A percentile compares a stretch with the other conserved stretches of the same genome.
Evolutionary conservation across 306 rosid genomes (phyloP).

Genomic region (Castanopsis chinensis): DNA sequence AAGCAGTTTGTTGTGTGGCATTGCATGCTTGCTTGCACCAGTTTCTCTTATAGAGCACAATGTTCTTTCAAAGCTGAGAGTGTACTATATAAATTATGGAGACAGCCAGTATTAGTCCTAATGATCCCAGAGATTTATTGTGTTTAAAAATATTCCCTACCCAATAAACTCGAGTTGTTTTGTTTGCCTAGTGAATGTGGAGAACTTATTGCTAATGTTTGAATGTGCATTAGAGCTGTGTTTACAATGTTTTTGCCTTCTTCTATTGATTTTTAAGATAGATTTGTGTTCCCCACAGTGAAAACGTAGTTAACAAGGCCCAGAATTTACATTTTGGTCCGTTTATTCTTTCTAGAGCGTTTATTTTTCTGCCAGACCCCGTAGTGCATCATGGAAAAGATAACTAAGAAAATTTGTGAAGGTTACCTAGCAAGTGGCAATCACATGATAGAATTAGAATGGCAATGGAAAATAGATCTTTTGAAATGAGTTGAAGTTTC

Average conservation of each 20-base stretch:
- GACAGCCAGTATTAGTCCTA: background rate
- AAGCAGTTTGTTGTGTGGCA: slow-evolving; percentile 18
- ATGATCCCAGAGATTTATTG: background rate
- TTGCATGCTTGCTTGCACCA: slow-evolving; percentile 15
- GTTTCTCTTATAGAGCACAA: slow-evolving; percentile 20
- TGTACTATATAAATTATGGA: slow-evolving; percentile 17
- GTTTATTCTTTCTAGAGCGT: background rate
- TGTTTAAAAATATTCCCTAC: background rate
- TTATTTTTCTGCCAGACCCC: background rate
- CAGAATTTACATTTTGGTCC: background rate
- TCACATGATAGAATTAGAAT: background rate
- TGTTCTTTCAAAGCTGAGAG: slow-evolving; percentile 12
- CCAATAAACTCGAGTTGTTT: slow-evolving; percentile 21
- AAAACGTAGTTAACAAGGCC: background rate
- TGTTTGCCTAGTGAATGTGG: background rate
- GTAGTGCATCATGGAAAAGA: background rate
- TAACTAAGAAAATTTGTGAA: background rate
- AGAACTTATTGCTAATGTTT: background rate
- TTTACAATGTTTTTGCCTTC: background rate
- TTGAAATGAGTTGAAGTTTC: no score
- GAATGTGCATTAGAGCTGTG: background rate
- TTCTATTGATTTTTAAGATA: background rate
- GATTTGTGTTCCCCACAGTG: background rate
- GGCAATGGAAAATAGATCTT: no score
- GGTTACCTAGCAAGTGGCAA: background rate